Conservation (phyloP, 2,329 filamentous ascomycete species). For the Diplodia mutila region DNA sequence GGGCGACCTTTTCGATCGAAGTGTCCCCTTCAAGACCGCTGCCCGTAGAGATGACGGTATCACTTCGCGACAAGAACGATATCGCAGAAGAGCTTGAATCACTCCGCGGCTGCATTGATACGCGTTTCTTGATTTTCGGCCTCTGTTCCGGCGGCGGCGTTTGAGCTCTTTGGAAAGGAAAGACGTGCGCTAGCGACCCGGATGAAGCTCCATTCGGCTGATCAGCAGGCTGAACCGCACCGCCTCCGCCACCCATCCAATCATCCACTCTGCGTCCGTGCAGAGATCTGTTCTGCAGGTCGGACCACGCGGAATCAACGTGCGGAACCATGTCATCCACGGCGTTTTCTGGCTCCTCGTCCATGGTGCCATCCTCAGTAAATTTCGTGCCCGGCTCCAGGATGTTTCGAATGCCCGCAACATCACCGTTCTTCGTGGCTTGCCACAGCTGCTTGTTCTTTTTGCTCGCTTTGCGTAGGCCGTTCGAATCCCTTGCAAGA, state of each 20-base stretch:
- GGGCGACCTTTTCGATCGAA: constrained; percentile 76
- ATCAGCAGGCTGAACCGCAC: not conserved
- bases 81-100: constrained; percentile 83
- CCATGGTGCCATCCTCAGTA: constrained; percentile 48
- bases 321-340: constrained; percentile 39
- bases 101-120: constrained; percentile 88
- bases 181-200: constrained; percentile 75
- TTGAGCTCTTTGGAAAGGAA: constrained; percentile 77
- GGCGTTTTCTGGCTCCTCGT: constrained; percentile 46
- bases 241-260: constrained; percentile 12
- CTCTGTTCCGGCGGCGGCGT: constrained; percentile 51
- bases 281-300: constrained; percentile 17
- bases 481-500: constrained; percentile 78
- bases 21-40: constrained; percentile 82
- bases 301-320: constrained; percentile 25
- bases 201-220: constrained; percentile 26
- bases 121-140: constrained; percentile 70
- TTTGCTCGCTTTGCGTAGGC: constrained; percentile 79
- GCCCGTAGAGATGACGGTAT: constrained; percentile 73
- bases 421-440: constrained; percentile 75
- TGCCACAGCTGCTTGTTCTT: constrained; percentile 89
- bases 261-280: constrained; percentile 14
- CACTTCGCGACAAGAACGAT: constrained; percentile 79
- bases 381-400: constrained; percentile 67
- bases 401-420: constrained; percentile 75